Conservation (phyloP, 2,329 filamentous ascomycete genomes). For the Fusarium sp. region DNA sequence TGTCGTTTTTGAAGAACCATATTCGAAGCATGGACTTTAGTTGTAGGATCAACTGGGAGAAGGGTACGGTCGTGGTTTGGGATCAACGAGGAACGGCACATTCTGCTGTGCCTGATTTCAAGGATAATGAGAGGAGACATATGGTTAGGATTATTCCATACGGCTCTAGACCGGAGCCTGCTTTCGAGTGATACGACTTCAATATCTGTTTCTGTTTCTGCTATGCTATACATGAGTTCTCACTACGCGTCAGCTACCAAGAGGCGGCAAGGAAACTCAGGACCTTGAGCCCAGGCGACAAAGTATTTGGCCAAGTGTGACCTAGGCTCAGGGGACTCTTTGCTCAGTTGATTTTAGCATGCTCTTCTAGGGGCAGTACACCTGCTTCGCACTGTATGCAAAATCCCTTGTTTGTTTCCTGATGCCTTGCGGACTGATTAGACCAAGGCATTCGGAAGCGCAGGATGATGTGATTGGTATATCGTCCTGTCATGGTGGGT, state of each 20-base stretch:
- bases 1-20: constrained; percentile 43
- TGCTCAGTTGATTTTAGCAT: no score
- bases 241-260: no score
- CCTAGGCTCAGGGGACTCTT: no score
- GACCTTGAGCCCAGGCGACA: no score
- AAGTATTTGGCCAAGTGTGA: no score
- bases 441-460: neutral
- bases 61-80: constrained; percentile 44
- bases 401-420: neutral
- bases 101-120: constrained; percentile 44
- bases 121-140: constrained; percentile 43
- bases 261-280: no score
- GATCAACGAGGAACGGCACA: constrained; percentile 42
- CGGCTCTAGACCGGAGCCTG: constrained; percentile 35
- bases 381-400: neutral
- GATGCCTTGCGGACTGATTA: neutral
- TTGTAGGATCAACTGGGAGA: constrained; percentile 44
- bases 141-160: constrained; percentile 46
- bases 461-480: neutral
- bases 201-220: no score
- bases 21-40: constrained; percentile 45
- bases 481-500: neutral
- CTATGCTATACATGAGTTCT: no score
- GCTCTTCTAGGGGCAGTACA: no score
- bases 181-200: neutral